Conservation (phyloP, 2,329 filamentous ascomycete species). For the Penicillium sp. region DNA sequence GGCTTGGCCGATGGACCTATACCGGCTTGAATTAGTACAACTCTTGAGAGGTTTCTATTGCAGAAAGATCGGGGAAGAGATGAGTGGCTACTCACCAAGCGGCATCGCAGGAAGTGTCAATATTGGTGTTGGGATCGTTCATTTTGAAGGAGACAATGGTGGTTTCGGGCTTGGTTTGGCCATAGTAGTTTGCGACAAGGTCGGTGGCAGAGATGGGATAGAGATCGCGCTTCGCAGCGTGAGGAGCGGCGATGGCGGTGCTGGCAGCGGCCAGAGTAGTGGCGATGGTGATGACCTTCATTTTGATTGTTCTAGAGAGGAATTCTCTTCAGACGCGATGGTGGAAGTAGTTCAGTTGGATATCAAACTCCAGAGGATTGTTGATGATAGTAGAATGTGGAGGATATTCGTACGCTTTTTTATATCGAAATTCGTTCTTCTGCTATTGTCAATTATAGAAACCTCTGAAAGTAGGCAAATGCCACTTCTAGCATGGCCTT, state of each 20-base stretch:
- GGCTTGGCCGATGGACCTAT: slow-evolving; percentile 14
- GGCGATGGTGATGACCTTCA: slow-evolving; percentile 14
- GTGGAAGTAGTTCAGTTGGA: background rate
- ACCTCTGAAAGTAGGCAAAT: background rate
- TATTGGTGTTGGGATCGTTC: slow-evolving; percentile 17
- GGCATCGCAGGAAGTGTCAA: slow-evolving; percentile 10
- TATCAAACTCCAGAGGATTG: background rate
- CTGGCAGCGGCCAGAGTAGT: slow-evolving; percentile 12
- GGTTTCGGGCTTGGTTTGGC: slow-evolving; percentile 7
- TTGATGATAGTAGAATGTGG: background rate
- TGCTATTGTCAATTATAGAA: background rate
- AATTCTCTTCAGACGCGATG: too few relatives aligned
- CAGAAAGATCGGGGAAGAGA: background rate
- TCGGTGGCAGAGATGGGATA: slow-evolving; percentile 11
- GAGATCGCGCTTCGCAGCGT: slow-evolving; percentile 8
- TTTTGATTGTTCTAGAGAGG: background rate
- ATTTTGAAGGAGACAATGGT: slow-evolving; percentile 9
- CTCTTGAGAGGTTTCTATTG: too few relatives aligned
- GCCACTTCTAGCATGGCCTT: too few relatives aligned
- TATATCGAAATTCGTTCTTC: background rate
- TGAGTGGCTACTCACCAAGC: slow-evolving; percentile 12
- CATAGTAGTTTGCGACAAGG: slow-evolving; percentile 12
- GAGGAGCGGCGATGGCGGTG: slow-evolving; percentile 12
- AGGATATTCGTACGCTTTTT: background rate
- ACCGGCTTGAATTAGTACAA: background rate